phyloP scores from a whole-genome alignment of 1,139 yeast species.

The Scheffersomyces cryptocercus region DNA sequence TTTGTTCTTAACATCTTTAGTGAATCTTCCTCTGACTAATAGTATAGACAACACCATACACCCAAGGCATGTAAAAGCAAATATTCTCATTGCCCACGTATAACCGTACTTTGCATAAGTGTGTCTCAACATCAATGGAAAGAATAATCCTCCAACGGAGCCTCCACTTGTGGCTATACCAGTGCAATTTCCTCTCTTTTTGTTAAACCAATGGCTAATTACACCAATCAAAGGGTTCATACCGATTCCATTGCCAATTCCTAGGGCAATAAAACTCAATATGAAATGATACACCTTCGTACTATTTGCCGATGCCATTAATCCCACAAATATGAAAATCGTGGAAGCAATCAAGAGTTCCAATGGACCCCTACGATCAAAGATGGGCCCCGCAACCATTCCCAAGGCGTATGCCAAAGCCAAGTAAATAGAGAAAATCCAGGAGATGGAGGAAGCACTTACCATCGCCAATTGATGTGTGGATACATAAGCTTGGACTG shows the following conservation, averaged over 20 bases:
- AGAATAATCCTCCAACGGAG: constrained; percentile 60
- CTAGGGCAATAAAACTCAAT: constrained; percentile 51
- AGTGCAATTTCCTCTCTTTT: constrained; percentile 53
- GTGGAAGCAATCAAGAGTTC: constrained; percentile 47
- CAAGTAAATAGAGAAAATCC: constrained; percentile 15
- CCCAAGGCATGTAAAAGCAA: constrained; percentile 45
- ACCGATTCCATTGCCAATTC: constrained; percentile 57
- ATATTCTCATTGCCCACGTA: constrained; percentile 60
- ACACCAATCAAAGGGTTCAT: constrained; percentile 59
- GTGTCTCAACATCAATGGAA: constrained; percentile 59
- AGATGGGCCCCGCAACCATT: constrained; percentile 33
- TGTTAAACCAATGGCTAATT: constrained; percentile 59
- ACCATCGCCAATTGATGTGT: constrained; percentile 24
- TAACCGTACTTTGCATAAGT: constrained; percentile 56
- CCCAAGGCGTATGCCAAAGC: constrained; percentile 13
- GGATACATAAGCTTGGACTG: constrained; percentile 30
- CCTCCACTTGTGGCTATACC: constrained; percentile 66
- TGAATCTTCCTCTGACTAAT: constrained; percentile 49
- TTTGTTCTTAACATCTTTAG: constrained; percentile 5
- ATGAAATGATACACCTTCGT: constrained; percentile 54
- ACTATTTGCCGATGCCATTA: constrained; percentile 54
- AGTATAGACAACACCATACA: constrained; percentile 40
- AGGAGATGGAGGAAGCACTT: constrained; percentile 2
- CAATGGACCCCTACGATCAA: constrained; percentile 51
- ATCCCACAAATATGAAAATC: constrained; percentile 43